A percentile compares a stretch with the other conserved stretches of the same genome.
phyloP scores from a whole-genome alignment of 352 stramenopile genomes.

The Halophytophthora polymorphica region DNA sequence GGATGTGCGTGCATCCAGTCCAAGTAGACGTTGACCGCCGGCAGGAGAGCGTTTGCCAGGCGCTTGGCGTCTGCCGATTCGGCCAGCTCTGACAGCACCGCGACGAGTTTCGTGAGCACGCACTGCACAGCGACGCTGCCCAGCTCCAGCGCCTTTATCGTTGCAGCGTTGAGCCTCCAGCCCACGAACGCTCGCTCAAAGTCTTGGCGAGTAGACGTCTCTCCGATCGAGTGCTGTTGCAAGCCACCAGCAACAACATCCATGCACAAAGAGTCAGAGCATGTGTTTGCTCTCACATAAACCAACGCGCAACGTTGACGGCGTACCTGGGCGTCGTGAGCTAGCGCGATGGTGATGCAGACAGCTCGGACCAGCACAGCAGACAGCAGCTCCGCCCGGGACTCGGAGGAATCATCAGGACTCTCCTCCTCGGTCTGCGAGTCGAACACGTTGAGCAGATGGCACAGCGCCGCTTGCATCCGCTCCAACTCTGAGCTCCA shows the following conservation, averaged over 20 bases:
- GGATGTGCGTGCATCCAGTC: slow-evolving; percentile 40
- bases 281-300: too few species aligned
- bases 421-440: slow-evolving; percentile 6
- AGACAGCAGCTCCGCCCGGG: slow-evolving; percentile 10
- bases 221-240: slow-evolving; percentile 3
- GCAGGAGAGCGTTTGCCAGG: slow-evolving; percentile 36
- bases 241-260: too few species aligned
- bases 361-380: slow-evolving; percentile 21
- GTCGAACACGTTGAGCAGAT: slow-evolving; percentile 16
- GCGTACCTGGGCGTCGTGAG: slow-evolving; percentile 28
- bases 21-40: slow-evolving; percentile 34
- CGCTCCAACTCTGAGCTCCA: slow-evolving; percentile 13
- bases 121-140: slow-evolving; percentile 4
- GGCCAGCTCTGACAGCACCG: slow-evolving; percentile 14
- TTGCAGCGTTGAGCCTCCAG: neutral
- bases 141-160: slow-evolving; percentile 7
- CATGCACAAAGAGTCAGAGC: too few species aligned
- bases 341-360: slow-evolving; percentile 29
- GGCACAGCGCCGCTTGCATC: slow-evolving; percentile 10
- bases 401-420: slow-evolving; percentile 7
- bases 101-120: slow-evolving; percentile 15
- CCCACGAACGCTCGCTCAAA: slow-evolving; percentile 14
- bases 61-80: slow-evolving; percentile 18
- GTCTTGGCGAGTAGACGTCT: neutral
- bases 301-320: too few species aligned